Evolutionary conservation across 495 filamentous ascomycete species (phyloP).

Genomic region (Astrocystis sublimbata): DNA sequence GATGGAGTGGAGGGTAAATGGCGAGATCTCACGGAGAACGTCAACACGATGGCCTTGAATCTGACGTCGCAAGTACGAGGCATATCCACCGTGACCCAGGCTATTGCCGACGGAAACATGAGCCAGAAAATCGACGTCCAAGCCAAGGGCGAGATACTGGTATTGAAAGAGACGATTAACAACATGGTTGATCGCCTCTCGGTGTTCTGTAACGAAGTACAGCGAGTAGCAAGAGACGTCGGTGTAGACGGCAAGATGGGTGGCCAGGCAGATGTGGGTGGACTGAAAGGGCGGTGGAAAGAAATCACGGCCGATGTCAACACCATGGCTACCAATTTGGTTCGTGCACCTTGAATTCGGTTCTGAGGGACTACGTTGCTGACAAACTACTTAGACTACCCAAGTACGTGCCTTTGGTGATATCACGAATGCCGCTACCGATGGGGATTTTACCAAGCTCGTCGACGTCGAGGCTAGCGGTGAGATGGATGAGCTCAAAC

Average conservation of each 20-base stretch:
- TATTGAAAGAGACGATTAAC: constrained; percentile 96
- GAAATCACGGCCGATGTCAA: constrained; percentile 98
- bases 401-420: constrained; percentile 98
- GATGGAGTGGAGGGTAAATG: constrained; percentile 98
- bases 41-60: constrained; percentile 94
- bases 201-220: constrained; percentile 95
- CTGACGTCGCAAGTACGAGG: constrained; percentile 85
- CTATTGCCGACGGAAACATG: constrained; percentile 90
- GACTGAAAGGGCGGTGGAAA: constrained; percentile 93
- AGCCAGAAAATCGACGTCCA: constrained; percentile 95
- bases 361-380: background rate
- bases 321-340: constrained; percentile 95
- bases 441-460: constrained; percentile 94
- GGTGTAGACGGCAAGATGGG: constrained; percentile 99
- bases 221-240: constrained; percentile 94
- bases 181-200: constrained; percentile 98
- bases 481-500: constrained; percentile 98
- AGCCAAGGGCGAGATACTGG: constrained; percentile 91
- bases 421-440: constrained; percentile 94
- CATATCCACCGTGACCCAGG: constrained; percentile 96
- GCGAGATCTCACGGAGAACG: constrained; percentile 97
- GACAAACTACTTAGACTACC: constrained; percentile 60
- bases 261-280: constrained; percentile 93
- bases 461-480: constrained; percentile 98
- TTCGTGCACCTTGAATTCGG: constrained; percentile 24